phyloP scores from a whole-genome alignment of 441 rosid genomes.

The Syzygium malaccense region DNA sequence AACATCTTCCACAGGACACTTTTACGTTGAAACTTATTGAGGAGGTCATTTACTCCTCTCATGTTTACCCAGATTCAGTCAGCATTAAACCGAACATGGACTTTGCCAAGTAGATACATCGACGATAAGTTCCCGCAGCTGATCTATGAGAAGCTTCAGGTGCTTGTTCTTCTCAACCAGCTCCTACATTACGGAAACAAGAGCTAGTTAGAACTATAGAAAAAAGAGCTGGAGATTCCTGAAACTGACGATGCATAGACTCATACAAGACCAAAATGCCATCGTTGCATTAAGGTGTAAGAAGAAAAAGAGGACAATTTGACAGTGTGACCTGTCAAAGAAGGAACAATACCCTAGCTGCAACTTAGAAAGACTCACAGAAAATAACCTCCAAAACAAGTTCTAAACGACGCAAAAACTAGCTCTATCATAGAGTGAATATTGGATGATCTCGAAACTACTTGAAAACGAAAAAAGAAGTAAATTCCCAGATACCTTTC shows the following conservation, averaged over 20 bases:
- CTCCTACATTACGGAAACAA: conserved; percentile 35
- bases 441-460: background rate
- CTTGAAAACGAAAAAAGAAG: background rate
- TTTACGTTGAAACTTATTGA: background rate
- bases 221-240: background rate
- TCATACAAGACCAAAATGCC: background rate
- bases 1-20: background rate
- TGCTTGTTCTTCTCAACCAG: conserved; percentile 62
- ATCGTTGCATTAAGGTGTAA: background rate
- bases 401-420: background rate
- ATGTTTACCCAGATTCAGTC: background rate
- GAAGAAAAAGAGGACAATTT: background rate
- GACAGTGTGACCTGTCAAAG: background rate
- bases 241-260: background rate
- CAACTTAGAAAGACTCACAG: background rate
- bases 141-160: conserved; percentile 74
- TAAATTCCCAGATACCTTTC: conserved; percentile 40
- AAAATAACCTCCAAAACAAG: background rate
- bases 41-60: background rate
- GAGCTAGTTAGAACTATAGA: background rate
- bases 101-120: conserved; percentile 92
- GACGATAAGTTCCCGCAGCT: conserved; percentile 57
- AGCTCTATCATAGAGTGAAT: background rate
- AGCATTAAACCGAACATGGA: conserved; percentile 60
- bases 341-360: background rate